Evolutionary conservation across 371 early-diverging fungal genomes (phyloP).

Genomic region (Mortierella sp.): DNA sequence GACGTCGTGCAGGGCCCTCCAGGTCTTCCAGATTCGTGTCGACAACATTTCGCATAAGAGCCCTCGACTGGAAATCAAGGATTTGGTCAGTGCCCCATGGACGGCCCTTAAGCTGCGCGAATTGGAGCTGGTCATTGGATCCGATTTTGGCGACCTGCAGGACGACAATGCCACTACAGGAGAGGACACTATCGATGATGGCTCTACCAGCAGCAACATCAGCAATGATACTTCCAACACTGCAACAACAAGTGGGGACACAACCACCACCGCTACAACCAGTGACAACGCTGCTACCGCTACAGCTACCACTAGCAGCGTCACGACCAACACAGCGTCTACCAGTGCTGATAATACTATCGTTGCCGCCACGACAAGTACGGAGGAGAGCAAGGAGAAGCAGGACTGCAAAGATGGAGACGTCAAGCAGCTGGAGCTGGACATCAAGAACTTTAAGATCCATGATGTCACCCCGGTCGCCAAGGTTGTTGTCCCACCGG

Average conservation of each 20-base stretch:
- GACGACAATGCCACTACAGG: not conserved
- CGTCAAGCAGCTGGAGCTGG: not conserved
- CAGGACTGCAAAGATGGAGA: not conserved
- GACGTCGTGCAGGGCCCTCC: not conserved
- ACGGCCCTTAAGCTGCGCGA: slow-evolving; percentile 6
- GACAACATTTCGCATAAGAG: slow-evolving; percentile 9
- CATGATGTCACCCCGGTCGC: not conserved
- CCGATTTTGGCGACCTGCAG: not conserved
- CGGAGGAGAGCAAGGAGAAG: slow-evolving; percentile 2
- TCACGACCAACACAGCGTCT: not conserved
- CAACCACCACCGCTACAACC: not conserved
- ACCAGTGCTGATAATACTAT: not conserved
- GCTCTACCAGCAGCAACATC: not conserved
- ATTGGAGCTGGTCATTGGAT: slow-evolving; percentile 6
- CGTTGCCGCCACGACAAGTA: not conserved
- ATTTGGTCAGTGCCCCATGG: slow-evolving; percentile 10
- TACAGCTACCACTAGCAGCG: not conserved
- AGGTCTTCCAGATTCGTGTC: slow-evolving; percentile 6
- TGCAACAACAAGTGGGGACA: slow-evolving; percentile 3
- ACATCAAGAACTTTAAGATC: not conserved
- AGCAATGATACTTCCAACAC: not conserved
- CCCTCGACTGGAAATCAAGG: slow-evolving; percentile 7
- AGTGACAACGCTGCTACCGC: not conserved
- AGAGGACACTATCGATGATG: not conserved
- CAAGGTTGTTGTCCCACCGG: not conserved